Conservation (phyloP, 768 basidiomycete genomes). For the Heimioporus sp. region DNA sequence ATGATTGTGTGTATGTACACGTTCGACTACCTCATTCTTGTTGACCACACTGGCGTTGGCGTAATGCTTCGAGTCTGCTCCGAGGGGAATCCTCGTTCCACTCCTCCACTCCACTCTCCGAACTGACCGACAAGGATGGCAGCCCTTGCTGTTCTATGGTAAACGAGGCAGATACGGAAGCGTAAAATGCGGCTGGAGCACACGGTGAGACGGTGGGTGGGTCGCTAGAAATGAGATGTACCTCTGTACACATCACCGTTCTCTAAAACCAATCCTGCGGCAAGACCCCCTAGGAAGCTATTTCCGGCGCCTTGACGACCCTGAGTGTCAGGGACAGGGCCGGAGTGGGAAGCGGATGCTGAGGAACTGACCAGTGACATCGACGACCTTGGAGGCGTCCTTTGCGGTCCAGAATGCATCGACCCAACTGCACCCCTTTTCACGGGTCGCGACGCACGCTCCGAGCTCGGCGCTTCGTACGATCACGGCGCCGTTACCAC, state of each 20-base stretch:
- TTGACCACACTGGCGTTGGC: constrained; percentile 36
- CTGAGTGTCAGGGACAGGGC: constrained; percentile 1
- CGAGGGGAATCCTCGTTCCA: constrained; percentile 77
- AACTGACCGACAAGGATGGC: constrained; percentile 44
- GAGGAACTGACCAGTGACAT: constrained; percentile 68
- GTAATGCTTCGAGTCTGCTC: constrained; percentile 53
- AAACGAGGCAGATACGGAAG: constrained; percentile 79
- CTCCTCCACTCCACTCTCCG: constrained; percentile 28
- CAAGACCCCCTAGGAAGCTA: constrained; percentile 81
- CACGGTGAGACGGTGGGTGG: constrained; percentile 14
- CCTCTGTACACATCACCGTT: constrained; percentile 66
- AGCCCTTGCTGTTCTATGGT: constrained; percentile 80
- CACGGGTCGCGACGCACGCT: constrained; percentile 55
- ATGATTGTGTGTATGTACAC: constrained; percentile 17
- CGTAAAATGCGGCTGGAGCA: constrained; percentile 63
- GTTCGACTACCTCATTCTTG: constrained; percentile 32
- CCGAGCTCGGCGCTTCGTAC: constrained; percentile 76
- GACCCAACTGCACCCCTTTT: constrained; percentile 54
- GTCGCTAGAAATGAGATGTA: constrained; percentile 30
- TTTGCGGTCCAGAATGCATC: constrained; percentile 68
- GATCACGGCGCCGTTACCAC: constrained; percentile 57
- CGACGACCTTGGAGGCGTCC: constrained; percentile 53
- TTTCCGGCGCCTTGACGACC: constrained; percentile 76
- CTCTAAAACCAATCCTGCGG: constrained; percentile 62
- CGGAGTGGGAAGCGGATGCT: neutral